phyloP scores from a whole-genome alignment of 2,329 filamentous ascomycete species.

The Neonectria neomacrospora region DNA sequence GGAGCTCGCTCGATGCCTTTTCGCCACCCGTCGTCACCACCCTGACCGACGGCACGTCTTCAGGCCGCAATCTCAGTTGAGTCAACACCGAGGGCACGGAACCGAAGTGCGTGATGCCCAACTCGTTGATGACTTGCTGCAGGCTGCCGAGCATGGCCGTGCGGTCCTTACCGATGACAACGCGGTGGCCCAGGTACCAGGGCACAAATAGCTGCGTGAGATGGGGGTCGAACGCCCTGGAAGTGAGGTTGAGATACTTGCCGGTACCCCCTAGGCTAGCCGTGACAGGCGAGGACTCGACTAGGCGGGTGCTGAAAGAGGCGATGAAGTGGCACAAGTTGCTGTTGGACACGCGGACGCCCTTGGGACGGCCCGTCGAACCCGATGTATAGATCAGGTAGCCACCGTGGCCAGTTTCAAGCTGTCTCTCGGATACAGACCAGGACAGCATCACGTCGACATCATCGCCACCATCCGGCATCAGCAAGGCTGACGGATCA shows the following conservation, averaged over 20 bases:
- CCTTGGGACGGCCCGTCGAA: slow-evolving; percentile 73
- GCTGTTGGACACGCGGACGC: slow-evolving; percentile 70
- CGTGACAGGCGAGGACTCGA: slow-evolving; percentile 27
- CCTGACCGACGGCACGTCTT: slow-evolving; percentile 69
- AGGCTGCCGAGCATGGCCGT: slow-evolving; percentile 46
- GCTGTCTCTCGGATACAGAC: background rate
- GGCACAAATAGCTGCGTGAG: slow-evolving; percentile 39
- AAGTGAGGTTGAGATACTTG: slow-evolving; percentile 41
- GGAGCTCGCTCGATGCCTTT: slow-evolving; percentile 71
- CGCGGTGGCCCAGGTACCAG: background rate
- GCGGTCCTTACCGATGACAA: background rate
- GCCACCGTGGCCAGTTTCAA: slow-evolving; percentile 52
- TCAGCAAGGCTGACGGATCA: background rate
- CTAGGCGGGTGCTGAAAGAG: slow-evolving; percentile 11
- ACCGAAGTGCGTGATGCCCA: slow-evolving; percentile 72
- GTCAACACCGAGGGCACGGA: slow-evolving; percentile 72
- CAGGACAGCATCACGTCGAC: background rate
- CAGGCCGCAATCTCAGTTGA: slow-evolving; percentile 60
- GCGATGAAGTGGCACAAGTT: slow-evolving; percentile 52
- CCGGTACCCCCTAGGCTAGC: slow-evolving; percentile 36
- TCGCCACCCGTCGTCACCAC: slow-evolving; percentile 76
- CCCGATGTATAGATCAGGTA: slow-evolving; percentile 75
- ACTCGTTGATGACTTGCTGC: slow-evolving; percentile 55
- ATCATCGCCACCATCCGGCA: background rate
- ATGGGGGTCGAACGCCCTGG: slow-evolving; percentile 42